Conservation (phyloP, 169 alveolate species). For the Plasmodium cynomolgi region DNA sequence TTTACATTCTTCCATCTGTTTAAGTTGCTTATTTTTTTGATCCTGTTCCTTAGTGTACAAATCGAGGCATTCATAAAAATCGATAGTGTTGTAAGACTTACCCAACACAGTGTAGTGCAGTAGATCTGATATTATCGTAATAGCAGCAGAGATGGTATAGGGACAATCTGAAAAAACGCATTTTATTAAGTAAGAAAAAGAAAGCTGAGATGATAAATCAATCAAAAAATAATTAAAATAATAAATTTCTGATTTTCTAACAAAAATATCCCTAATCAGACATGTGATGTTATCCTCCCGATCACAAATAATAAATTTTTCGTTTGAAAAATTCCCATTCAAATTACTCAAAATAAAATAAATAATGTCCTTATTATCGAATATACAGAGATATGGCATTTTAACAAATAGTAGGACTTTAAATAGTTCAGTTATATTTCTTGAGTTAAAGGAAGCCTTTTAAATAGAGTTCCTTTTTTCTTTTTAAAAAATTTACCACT, state of each 20-base stretch:
- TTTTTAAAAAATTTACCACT: constrained; percentile 50
- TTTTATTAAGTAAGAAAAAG: constrained; percentile 28
- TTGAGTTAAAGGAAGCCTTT: constrained; percentile 53
- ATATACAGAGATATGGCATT: constrained; percentile 34
- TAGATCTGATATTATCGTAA: constrained; percentile 44
- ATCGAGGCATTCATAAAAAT: constrained; percentile 52
- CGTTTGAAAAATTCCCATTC: constrained; percentile 29
- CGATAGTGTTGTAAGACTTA: constrained; percentile 31
- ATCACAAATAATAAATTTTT: constrained; percentile 22
- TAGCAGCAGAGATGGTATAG: constrained; percentile 67
- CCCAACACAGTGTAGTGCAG: constrained; percentile 36
- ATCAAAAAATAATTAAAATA: constrained; percentile 60
- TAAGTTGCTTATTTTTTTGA: constrained; percentile 1
- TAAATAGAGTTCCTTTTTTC: constrained; percentile 40
- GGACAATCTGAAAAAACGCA: constrained; percentile 61
- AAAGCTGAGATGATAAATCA: constrained; percentile 45
- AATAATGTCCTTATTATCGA: constrained; percentile 51
- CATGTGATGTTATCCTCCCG: constrained; percentile 64
- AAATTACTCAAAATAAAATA: constrained; percentile 42
- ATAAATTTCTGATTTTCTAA: constrained; percentile 52
- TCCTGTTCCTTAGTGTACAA: constrained; percentile 51
- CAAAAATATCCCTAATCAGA: constrained; percentile 66
- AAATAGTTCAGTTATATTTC: constrained; percentile 65
- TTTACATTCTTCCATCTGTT: constrained; percentile 4
- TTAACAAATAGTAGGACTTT: constrained; percentile 57